Conservation (phyloP, 2,329 filamentous ascomycete species). For the Penicillium griseofulvum region DNA sequence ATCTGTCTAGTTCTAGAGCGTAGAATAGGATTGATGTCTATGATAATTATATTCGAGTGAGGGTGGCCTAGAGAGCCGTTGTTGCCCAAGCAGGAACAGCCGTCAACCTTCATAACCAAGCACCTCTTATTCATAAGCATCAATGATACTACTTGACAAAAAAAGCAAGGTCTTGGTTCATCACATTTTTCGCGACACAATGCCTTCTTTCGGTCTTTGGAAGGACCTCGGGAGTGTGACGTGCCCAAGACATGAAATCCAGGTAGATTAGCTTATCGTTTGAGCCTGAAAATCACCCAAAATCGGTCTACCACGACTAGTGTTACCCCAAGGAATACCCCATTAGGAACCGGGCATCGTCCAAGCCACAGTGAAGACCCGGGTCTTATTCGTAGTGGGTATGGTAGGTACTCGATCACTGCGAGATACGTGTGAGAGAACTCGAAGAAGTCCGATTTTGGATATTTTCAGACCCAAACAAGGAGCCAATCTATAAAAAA, state of each 20-base stretch:
- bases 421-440: background rate
- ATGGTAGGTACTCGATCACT: background rate
- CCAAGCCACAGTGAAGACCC: background rate
- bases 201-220: no score
- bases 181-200: no score
- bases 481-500: slow-evolving; percentile 3
- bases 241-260: background rate
- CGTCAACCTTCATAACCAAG: no score
- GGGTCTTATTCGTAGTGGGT: background rate
- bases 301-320: background rate
- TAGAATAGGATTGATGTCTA: no score
- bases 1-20: no score
- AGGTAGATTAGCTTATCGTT: slow-evolving; percentile 3
- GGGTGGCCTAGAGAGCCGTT: no score
- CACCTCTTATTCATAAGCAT: no score
- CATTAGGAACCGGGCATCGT: background rate
- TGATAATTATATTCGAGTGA: no score
- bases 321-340: background rate
- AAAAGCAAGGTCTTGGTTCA: no score
- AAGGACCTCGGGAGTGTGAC: no score
- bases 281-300: slow-evolving; percentile 14
- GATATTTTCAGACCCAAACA: slow-evolving; percentile 8
- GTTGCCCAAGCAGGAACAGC: no score
- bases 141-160: no score
- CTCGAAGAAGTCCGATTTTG: slow-evolving; percentile 2